phyloP scores from a whole-genome alignment of 352 stramenopile genomes.

The Detonula confervacea region DNA sequence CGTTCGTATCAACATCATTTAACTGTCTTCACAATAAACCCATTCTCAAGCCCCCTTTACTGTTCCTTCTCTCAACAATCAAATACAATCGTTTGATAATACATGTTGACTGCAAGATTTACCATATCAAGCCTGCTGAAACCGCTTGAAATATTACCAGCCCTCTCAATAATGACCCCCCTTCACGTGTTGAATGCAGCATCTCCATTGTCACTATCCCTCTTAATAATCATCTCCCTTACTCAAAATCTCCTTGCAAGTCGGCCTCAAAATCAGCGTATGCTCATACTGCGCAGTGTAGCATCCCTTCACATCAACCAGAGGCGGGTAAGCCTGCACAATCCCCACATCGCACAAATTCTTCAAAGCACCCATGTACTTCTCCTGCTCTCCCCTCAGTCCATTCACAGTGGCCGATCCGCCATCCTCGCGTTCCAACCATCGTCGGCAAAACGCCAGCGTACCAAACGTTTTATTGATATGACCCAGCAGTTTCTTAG shows the following conservation, averaged over 20 bases:
- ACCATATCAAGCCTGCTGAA: too few relatives aligned
- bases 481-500: slow-evolving; percentile 95
- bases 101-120: too few relatives aligned
- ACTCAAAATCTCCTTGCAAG: slow-evolving; percentile 98
- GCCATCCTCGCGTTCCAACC: slow-evolving; percentile 96
- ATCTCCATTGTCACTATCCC: not conserved
- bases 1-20: too few relatives aligned
- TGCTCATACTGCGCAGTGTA: slow-evolving; percentile 99
- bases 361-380: slow-evolving; percentile 97
- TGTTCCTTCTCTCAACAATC: too few relatives aligned
- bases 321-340: slow-evolving; percentile 94
- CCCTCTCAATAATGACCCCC: not conserved
- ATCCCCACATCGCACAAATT: slow-evolving; percentile 97
- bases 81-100: too few relatives aligned
- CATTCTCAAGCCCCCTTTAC: too few relatives aligned
- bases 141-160: too few relatives aligned
- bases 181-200: not conserved
- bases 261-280: slow-evolving; percentile 96
- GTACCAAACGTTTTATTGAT: slow-evolving; percentile 99
- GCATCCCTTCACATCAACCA: slow-evolving; percentile 94
- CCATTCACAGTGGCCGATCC: slow-evolving; percentile 87
- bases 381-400: slow-evolving; percentile 94
- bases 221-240: slow-evolving; percentile 97
- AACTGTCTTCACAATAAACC: too few relatives aligned
- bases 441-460: slow-evolving; percentile 97